Evolutionary conservation across 768 basidiomycete species (phyloP), one percentile per base, ranked within the genome.

Genomic region (Cantharellus anzutake): DNA sequence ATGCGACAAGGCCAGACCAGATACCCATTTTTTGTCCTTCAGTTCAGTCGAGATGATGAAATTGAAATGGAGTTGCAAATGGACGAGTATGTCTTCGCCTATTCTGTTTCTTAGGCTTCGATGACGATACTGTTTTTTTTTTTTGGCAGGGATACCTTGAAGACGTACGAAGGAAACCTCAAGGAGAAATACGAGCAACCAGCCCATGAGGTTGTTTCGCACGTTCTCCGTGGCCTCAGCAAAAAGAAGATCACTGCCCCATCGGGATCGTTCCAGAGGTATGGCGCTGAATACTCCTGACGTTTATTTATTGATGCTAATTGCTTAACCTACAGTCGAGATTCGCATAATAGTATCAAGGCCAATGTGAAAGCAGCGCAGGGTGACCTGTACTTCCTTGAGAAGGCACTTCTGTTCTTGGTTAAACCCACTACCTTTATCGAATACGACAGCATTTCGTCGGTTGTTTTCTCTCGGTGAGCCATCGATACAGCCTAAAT

Each of bases 11-110:
- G 96, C 56, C 96, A 98, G 68, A 99, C 96, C 1, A 78, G 90
- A 51, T 98, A 99, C 71, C 94, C 94, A 60, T 99, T 96, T 69
- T 74, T 99, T 29, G 94, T 99, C 60, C 93, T 97, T 84, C 93
- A 96, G 66, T 98, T 96, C 71, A 84, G 82, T n/a, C 79, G 87
- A 60, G 94, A 97, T 65, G 96, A 98, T 69, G 92, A 96, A 71
- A 90, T 92, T 62, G 94, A 93, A 35, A 88, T 92, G 3, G 92
- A 96, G 68, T 73, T 98, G 41, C 96, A 94, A 67, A 80, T 98
- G 76, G 74, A 79, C 48, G 91, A 97, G 91, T 93, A 71, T 59
- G 87, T 71, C 5, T 44, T 41, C 3, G 51, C 4, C 37, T 48
- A 60, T 5, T 1, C 11, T 55, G 7, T 11, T 7, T 7, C 7